A percentile compares a stretch with the other conserved stretches of the same genome.
Conservation (phyloP, 768 basidiomycete species). For the Kwoniella botswanensis region DNA sequence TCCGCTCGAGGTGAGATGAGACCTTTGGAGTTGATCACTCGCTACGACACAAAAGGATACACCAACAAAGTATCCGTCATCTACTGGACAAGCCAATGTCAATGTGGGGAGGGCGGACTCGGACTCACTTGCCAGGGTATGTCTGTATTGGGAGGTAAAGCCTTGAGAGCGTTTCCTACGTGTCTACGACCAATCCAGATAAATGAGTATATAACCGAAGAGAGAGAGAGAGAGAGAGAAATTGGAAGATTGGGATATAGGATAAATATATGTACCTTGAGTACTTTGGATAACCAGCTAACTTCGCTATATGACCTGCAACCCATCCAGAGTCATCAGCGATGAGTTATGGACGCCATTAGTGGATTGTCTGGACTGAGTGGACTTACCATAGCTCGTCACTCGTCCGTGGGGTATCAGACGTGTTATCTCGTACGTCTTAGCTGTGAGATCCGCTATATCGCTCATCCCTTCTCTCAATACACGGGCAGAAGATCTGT, state of each 20-base stretch:
- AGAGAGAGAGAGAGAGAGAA: neutral
- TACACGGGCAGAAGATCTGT: neutral
- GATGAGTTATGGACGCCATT: too few species aligned
- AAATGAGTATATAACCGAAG: too few species aligned
- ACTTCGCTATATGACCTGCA: constrained; percentile 54
- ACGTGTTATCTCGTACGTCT: constrained; percentile 49
- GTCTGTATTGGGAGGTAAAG: constrained; percentile 40
- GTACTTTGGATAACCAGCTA: constrained; percentile 55
- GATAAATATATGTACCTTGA: constrained; percentile 30
- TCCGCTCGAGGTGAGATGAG: constrained; percentile 76
- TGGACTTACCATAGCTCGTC: constrained; percentile 48
- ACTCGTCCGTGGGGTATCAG: constrained; percentile 48
- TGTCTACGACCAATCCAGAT: constrained; percentile 33
- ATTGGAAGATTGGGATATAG: too few species aligned
- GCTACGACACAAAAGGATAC: constrained; percentile 26
- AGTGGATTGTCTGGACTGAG: too few species aligned
- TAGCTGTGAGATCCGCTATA: constrained; percentile 52
- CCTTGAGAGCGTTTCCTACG: constrained; percentile 55
- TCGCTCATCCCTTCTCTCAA: constrained; percentile 33
- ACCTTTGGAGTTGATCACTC: constrained; percentile 54
- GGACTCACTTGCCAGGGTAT: constrained; percentile 56
- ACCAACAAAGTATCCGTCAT: too few species aligned
- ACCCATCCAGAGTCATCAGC: neutral
- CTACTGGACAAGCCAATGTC: neutral
- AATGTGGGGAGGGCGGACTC: neutral